Evolutionary conservation across 495 filamentous ascomycete species (phyloP).

Genomic region (Echria macrotheca): DNA sequence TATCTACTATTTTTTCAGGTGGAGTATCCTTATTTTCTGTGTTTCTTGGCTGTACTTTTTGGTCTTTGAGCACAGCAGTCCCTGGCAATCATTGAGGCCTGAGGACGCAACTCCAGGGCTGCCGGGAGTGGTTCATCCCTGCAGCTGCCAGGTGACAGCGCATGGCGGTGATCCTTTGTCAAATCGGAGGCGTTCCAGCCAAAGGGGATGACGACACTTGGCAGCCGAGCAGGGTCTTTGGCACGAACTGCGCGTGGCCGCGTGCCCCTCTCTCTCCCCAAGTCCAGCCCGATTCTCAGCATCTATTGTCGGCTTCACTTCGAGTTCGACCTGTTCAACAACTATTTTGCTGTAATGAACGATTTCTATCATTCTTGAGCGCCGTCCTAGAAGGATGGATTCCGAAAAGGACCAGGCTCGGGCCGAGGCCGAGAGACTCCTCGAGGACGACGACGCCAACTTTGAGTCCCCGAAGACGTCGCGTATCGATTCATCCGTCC

Average conservation of each 20-base stretch:
- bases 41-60: too few species aligned
- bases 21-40: too few species aligned
- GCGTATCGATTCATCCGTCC: neutral
- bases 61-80: too few species aligned
- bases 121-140: conserved; percentile 1
- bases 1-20: too few species aligned
- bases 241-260: neutral
- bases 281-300: neutral
- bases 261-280: neutral
- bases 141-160: neutral
- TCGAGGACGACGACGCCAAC: too few species aligned
- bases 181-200: conserved; percentile 12
- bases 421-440: conserved; percentile 5
- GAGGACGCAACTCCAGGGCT: too few species aligned
- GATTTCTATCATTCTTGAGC: neutral
- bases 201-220: conserved; percentile 8
- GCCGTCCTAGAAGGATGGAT: conserved; percentile 7
- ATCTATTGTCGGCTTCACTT: neutral
- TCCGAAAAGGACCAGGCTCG: conserved; percentile 3
- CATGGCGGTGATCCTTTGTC: neutral
- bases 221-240: conserved; percentile 5
- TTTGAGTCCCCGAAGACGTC: too few species aligned
- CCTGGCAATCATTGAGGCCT: too few species aligned
- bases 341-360: neutral
- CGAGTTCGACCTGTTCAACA: neutral